Conservation (phyloP, 164 flowering plant species). For the Magnolia sinica region DNA sequence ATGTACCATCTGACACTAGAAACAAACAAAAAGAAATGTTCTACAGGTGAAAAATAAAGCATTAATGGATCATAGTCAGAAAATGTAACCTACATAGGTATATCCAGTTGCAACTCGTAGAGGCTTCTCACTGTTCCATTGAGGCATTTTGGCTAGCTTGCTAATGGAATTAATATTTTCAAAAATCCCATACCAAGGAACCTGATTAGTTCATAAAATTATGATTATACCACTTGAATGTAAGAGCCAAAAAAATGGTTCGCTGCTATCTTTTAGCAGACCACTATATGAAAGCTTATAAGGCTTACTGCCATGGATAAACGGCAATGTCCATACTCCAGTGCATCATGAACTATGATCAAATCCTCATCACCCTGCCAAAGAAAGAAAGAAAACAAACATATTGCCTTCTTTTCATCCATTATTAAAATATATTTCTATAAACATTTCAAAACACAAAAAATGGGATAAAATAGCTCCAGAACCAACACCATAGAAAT, state of each 20-base stretch:
- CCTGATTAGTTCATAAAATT: constrained; percentile 37
- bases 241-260: neutral
- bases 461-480: neutral
- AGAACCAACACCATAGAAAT: neutral
- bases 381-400: neutral
- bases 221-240: constrained; percentile 2
- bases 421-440: neutral
- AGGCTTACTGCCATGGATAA: constrained; percentile 81
- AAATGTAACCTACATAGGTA: constrained; percentile 54
- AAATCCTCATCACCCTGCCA: constrained; percentile 76
- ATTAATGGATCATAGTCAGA: neutral
- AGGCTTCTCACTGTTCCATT: constrained; percentile 88
- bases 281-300: neutral
- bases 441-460: neutral
- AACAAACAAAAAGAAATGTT: neutral
- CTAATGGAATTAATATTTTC: constrained; percentile 80
- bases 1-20: constrained; percentile 4
- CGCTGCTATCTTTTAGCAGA: neutral
- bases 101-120: constrained; percentile 93
- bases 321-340: constrained; percentile 85
- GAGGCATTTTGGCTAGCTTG: constrained; percentile 87
- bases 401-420: neutral
- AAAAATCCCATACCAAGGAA: constrained; percentile 91
- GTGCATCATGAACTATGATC: constrained; percentile 83
- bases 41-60: neutral